Evolutionary conservation across 2,329 filamentous ascomycete genomes (phyloP).

Genomic region (Grosmannia clavigera): DNA sequence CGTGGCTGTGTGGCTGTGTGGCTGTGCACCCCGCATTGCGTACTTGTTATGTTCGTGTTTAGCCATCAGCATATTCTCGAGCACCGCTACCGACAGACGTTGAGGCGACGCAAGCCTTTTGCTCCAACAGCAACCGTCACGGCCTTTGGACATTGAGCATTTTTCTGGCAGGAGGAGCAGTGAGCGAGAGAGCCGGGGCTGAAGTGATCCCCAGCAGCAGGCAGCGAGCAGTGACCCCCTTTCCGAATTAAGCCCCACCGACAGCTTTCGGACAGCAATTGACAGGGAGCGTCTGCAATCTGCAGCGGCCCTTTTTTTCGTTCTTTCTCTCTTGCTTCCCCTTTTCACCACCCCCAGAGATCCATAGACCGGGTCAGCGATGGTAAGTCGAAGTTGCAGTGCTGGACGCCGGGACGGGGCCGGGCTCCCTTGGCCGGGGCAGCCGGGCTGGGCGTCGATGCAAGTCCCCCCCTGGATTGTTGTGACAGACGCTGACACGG

Average conservation of each 20-base stretch:
- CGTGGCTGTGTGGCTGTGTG: slow-evolving; percentile 1
- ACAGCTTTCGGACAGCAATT: not conserved
- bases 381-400: not conserved
- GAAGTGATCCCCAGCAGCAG: not conserved
- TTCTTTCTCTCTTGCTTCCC: not conserved
- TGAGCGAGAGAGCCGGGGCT: not conserved
- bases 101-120: not conserved
- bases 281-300: not conserved
- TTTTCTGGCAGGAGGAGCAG: not conserved
- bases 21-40: slow-evolving; percentile 5
- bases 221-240: not conserved
- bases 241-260: not conserved
- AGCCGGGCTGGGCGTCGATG: not conserved
- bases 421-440: not conserved
- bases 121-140: not conserved
- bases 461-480: slow-evolving; percentile 12
- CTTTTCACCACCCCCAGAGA: not conserved
- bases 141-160: not conserved
- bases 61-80: not conserved
- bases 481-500: not conserved
- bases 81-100: not conserved
- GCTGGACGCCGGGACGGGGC: not conserved
- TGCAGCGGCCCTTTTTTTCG: not conserved
- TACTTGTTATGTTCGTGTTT: not conserved
- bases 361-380: not conserved